These are phyloP conservation scores for Corniculantispora saksenae DNA, from an alignment of 2,329 filamentous ascomycete species.

Conservation along the genomic window DNA sequence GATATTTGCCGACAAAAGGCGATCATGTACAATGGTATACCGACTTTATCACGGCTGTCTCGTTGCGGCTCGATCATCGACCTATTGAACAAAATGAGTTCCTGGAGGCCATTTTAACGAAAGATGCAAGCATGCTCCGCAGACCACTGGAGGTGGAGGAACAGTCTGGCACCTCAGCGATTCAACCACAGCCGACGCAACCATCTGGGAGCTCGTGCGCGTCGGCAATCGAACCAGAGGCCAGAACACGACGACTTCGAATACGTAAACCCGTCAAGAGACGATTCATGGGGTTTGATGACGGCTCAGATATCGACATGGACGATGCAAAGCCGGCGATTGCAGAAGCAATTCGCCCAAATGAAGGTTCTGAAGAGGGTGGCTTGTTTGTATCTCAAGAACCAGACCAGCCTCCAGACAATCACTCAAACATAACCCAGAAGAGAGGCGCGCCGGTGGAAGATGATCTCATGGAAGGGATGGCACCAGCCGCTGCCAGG, in stretches of 20 bases:
- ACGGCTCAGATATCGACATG: constrained; percentile 43
- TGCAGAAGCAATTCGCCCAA: constrained; percentile 15
- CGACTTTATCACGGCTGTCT: constrained; percentile 68
- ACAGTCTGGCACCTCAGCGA: constrained; percentile 25
- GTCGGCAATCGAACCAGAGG: constrained; percentile 21
- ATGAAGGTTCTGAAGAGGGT: constrained; percentile 36
- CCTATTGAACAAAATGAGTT: constrained; percentile 90
- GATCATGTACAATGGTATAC: constrained; percentile 65
- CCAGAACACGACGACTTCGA: constrained; percentile 31
- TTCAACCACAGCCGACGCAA: constrained; percentile 14
- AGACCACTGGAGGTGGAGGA: constrained; percentile 60
- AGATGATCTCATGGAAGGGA: constrained; percentile 65
- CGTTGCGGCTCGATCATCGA: constrained; percentile 73
- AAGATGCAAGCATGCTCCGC: constrained; percentile 72
- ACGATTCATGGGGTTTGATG: constrained; percentile 73
- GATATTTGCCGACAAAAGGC: constrained; percentile 62
- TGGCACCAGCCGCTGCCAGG: constrained; percentile 75
- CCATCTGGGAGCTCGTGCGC: not conserved
- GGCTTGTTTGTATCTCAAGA: constrained; percentile 61
- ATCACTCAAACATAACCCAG: constrained; percentile 34
- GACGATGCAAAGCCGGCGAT: constrained; percentile 25
- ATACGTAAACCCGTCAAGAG: constrained; percentile 46
- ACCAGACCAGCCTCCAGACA: constrained; percentile 26
- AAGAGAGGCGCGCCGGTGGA: constrained; percentile 50
- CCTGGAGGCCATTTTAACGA: constrained; percentile 82